Evolutionary conservation across 2,329 filamentous ascomycete species (phyloP).

Genomic region (Alternaria panax): DNA sequence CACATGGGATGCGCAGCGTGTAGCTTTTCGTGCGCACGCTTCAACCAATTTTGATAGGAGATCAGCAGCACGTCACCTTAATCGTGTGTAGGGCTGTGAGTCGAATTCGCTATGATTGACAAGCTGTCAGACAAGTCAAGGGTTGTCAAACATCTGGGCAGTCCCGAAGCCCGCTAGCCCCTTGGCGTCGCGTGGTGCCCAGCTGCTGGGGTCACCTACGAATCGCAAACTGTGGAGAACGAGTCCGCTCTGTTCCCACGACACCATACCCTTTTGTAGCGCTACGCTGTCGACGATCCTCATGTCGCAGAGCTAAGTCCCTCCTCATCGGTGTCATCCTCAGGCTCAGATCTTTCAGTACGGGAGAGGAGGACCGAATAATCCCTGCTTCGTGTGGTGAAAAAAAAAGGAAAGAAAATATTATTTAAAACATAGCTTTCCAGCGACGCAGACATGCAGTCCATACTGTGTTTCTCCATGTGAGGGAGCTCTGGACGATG

Average conservation of each 20-base stretch:
- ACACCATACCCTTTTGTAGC: constrained; percentile 1
- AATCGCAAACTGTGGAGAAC: constrained; percentile 1
- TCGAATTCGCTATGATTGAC: neutral
- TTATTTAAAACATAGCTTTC: neutral
- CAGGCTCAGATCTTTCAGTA: neutral
- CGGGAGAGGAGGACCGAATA: neutral
- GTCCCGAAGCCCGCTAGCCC: neutral
- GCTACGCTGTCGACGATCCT: neutral
- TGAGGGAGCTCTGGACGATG: neutral
- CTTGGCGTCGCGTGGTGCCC: constrained; percentile 3
- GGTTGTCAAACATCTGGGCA: neutral
- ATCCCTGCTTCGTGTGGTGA: neutral
- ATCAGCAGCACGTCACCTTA: neutral
- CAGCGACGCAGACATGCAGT: neutral
- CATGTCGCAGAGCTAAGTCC: neutral
- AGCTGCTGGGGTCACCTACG: neutral
- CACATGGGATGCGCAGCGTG: neutral
- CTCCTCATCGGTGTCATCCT: neutral
- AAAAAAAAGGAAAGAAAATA: neutral
- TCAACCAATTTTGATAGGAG: neutral
- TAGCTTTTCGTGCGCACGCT: neutral
- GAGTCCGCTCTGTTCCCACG: neutral
- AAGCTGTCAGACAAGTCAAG: neutral
- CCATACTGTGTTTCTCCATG: neutral
- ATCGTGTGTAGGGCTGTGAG: neutral